Evolutionary conservation across 768 basidiomycete genomes (phyloP).

Genomic region (Dentipellis fragilis): DNA sequence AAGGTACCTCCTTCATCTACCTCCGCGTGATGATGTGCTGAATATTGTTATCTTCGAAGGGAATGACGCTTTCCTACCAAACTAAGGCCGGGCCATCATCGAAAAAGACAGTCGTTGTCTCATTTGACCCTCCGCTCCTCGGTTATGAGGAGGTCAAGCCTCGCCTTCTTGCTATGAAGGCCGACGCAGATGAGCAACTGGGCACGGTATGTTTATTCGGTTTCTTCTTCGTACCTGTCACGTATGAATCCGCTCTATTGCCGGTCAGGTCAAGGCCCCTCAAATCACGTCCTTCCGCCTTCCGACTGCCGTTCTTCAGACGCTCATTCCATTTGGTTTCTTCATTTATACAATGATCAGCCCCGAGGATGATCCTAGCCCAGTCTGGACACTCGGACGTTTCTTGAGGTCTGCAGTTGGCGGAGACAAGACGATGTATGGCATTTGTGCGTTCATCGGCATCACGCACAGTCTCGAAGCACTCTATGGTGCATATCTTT

Average conservation of each 20-base stretch:
- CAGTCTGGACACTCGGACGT: conserved; percentile 22
- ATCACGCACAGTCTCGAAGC: conserved; percentile 36
- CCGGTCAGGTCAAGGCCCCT: conserved; percentile 30
- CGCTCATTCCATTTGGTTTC: conserved; percentile 18
- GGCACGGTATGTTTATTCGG: conserved; percentile 52
- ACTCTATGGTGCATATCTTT: conserved; percentile 37
- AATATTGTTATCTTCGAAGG: conserved; percentile 25
- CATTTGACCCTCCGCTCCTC: conserved; percentile 59
- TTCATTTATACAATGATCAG: conserved; percentile 26
- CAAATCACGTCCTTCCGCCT: conserved; percentile 47
- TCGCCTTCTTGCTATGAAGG: conserved; percentile 70
- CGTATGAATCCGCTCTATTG: neutral
- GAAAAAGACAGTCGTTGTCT: conserved; percentile 38
- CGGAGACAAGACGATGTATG: conserved; percentile 17
- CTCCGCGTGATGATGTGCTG: neutral
- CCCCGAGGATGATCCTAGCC: conserved; percentile 13
- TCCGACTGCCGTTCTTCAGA: conserved; percentile 22
- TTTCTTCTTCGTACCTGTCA: neutral
- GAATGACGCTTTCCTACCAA: conserved; percentile 61
- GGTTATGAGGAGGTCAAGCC: conserved; percentile 81
- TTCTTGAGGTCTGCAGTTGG: conserved; percentile 23
- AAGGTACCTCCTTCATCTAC: conserved; percentile 32
- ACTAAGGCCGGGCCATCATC: conserved; percentile 34
- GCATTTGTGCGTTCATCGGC: conserved; percentile 23
- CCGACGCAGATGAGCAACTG: conserved; percentile 65